Percentiles rank a stretch among this genome's conserved stretches.
Evolutionary conservation across 352 stramenopile genomes (phyloP).

Genomic region (Aphanomyces invadans): DNA sequence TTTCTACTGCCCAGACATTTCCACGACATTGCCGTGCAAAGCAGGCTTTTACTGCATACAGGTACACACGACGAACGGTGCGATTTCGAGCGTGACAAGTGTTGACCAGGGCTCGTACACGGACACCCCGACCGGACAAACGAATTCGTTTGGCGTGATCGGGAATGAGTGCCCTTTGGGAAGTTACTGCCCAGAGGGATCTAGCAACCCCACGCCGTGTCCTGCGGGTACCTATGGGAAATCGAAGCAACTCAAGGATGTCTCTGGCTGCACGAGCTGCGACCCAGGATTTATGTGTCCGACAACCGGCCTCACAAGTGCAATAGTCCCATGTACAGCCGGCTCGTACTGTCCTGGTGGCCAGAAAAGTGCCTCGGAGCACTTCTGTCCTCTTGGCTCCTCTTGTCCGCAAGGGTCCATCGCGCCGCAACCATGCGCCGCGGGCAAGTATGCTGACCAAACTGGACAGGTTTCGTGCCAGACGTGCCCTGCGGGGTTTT

Average conservation of each 20-base stretch:
- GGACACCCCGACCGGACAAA: conserved; percentile 55
- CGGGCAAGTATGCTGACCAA: conserved; percentile 61
- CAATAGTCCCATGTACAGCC: conserved; percentile 43
- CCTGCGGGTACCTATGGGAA: conserved; percentile 59
- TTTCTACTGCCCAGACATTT: conserved; percentile 72
- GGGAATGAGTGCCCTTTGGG: conserved; percentile 60
- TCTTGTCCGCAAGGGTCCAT: conserved; percentile 68
- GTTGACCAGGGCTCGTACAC: conserved; percentile 51
- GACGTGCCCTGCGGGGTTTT: conserved; percentile 64
- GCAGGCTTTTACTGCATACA: conserved; percentile 85
- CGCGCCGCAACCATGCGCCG: conserved; percentile 42
- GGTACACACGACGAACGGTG: not conserved
- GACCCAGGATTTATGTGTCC: conserved; percentile 53
- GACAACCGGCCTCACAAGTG: conserved; percentile 39
- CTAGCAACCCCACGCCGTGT: conserved; percentile 75
- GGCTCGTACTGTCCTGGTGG: conserved; percentile 54
- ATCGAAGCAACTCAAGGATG: conserved; percentile 49
- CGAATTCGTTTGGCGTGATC: conserved; percentile 62
- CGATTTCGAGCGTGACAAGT: not conserved
- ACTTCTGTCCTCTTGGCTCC: conserved; percentile 47
- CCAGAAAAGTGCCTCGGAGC: conserved; percentile 42
- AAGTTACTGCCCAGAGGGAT: conserved; percentile 70
- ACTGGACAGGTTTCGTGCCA: conserved; percentile 51
- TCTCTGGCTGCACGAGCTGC: conserved; percentile 60
- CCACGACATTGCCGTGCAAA: conserved; percentile 58